phyloP scores from a whole-genome alignment of 257 asterid genomes.

The Misopates orontium region DNA sequence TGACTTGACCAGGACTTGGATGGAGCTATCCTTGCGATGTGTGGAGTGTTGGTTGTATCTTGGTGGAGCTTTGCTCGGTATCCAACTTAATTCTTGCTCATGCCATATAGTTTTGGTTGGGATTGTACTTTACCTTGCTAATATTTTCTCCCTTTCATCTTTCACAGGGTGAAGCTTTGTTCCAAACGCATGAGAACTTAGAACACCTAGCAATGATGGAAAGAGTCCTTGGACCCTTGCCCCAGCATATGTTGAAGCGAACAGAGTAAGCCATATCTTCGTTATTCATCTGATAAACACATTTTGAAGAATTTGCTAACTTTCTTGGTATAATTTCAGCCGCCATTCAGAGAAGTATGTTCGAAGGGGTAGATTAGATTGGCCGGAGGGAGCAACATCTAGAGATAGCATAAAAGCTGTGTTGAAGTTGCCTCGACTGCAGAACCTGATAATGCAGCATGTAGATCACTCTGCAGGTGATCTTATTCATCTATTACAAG shows the following conservation, averaged over 20 bases:
- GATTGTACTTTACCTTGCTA: neutral
- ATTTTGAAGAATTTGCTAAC: conserved; percentile 1
- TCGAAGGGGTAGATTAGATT: conserved; percentile 71
- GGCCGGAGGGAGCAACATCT: conserved; percentile 90
- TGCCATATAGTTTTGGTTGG: neutral
- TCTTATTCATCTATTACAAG: conserved; percentile 74
- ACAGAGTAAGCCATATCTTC: conserved; percentile 53
- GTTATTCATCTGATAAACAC: too few relatives aligned
- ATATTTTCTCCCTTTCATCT: neutral
- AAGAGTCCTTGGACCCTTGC: conserved; percentile 78
- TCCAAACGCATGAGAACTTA: conserved; percentile 87
- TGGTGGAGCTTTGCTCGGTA: conserved; percentile 95
- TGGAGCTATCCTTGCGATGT: conserved; percentile 93
- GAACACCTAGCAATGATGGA: conserved; percentile 99
- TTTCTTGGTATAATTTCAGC: conserved; percentile 33
- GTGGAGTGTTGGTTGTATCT: conserved; percentile 93
- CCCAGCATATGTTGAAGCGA: conserved; percentile 72
- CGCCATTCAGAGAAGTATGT: conserved; percentile 74
- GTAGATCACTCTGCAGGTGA: conserved; percentile 97
- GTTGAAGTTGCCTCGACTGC: conserved; percentile 69
- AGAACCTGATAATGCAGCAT: conserved; percentile 81
- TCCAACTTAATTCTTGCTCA: neutral
- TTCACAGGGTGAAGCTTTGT: conserved; percentile 81
- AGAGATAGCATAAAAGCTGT: conserved; percentile 84
- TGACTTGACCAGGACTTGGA: conserved; percentile 55